A percentile compares a stretch with the other conserved stretches of the same genome.
Conservation (phyloP, 2,329 filamentous ascomycete genomes). For the Pezicula neosporulosa region DNA sequence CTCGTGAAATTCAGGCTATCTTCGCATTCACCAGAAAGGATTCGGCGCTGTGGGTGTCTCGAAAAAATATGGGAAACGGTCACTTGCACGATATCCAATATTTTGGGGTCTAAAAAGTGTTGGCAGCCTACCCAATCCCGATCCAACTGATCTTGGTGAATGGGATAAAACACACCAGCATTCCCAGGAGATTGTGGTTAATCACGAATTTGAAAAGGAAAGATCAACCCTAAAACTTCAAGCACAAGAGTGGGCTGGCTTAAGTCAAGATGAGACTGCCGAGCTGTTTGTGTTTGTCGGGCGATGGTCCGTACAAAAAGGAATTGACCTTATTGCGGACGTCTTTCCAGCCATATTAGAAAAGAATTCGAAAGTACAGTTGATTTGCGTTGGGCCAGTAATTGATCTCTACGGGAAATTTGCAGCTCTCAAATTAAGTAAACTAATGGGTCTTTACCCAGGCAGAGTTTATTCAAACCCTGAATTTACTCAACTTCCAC, state of each 20-base stretch:
- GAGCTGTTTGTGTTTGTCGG: constrained; percentile 66
- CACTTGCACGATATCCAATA: constrained; percentile 63
- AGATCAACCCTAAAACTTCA: constrained; percentile 53
- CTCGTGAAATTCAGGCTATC: too few species aligned
- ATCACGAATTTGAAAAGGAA: constrained; percentile 50
- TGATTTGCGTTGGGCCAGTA: constrained; percentile 61
- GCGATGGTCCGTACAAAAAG: constrained; percentile 66
- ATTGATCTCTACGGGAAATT: constrained; percentile 67
- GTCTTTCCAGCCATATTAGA: constrained; percentile 61
- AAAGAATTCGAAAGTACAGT: constrained; percentile 52
- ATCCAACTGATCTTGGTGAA: constrained; percentile 60
- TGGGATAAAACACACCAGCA: constrained; percentile 32
- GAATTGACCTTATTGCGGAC: constrained; percentile 63
- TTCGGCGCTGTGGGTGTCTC: constrained; percentile 66
- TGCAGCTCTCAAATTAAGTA: constrained; percentile 58
- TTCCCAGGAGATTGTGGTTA: constrained; percentile 46
- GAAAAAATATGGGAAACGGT: constrained; percentile 64
- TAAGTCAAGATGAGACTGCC: constrained; percentile 55
- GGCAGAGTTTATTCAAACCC: constrained; percentile 62
- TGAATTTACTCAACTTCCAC: constrained; percentile 60
- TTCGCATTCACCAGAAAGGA: constrained; percentile 62
- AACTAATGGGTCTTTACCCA: constrained; percentile 62
- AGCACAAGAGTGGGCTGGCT: constrained; percentile 63
- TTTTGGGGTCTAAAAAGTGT: constrained; percentile 63
- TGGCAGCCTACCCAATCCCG: constrained; percentile 65